phyloP scores from a whole-genome alignment of 2,329 filamentous ascomycete genomes.

The Talaromyces sp. region DNA sequence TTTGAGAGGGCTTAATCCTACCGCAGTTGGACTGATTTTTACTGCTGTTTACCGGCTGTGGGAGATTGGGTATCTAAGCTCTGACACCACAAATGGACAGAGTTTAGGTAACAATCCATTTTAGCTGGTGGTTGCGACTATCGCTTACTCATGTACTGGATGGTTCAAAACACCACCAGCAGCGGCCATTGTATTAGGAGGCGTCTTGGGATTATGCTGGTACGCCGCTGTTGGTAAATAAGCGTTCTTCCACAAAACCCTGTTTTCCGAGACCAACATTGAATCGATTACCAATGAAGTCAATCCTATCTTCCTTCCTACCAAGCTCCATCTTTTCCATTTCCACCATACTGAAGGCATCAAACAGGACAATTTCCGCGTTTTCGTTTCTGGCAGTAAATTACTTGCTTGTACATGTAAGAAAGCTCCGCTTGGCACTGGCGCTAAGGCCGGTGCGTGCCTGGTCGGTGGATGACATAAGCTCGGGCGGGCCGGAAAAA shows the following conservation, averaged over 20 bases:
- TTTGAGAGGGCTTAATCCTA: conserved; percentile 56
- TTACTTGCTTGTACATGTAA: neutral
- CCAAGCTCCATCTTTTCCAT: too few relatives aligned
- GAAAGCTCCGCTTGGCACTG: conserved; percentile 18
- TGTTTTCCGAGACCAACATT: too few relatives aligned
- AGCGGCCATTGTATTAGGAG: conserved; percentile 44
- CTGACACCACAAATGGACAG: conserved; percentile 44
- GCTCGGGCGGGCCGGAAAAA: conserved; percentile 36
- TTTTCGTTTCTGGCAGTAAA: too few relatives aligned
- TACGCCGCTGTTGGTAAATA: conserved; percentile 37
- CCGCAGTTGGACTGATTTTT: conserved; percentile 57
- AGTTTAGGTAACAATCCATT: conserved; percentile 57
- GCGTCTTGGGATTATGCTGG: conserved; percentile 44
- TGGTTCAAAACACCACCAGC: conserved; percentile 46
- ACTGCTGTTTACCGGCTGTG: conserved; percentile 61
- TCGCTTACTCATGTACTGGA: conserved; percentile 44
- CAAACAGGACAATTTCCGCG: too few relatives aligned
- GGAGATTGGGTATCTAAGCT: conserved; percentile 57
- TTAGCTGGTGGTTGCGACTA: conserved; percentile 59
- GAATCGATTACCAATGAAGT: too few relatives aligned
- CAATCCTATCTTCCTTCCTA: too few relatives aligned
- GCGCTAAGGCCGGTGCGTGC: neutral
- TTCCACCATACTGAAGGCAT: too few relatives aligned
- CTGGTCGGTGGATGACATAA: conserved; percentile 32
- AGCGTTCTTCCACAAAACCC: too few relatives aligned